Evolutionary conservation across 768 basidiomycete genomes (phyloP), one percentile per base, ranked within the genome.

Genomic region (Leccinum aurantiacum): DNA sequence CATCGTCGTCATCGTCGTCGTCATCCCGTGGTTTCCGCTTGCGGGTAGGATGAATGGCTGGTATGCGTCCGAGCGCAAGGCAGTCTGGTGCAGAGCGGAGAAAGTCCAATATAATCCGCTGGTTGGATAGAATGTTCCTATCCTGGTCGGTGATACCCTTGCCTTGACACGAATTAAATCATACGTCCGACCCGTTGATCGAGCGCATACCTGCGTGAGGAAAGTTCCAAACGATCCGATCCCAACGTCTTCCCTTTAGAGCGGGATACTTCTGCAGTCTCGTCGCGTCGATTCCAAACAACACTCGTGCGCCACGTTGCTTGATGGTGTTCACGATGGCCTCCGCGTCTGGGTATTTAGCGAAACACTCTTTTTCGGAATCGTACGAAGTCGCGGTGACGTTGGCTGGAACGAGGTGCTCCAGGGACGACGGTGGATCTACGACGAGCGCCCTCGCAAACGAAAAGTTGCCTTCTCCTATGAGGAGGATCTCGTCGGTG

Each of bases 381-480:
- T 98, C 96, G 71, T 90, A 93, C 0, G 92, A 82, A 2, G 95
- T 98, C 6, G 95, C 91, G 1, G 88, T 84, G 52, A 98, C 71
- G 64, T 90, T 91, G n/a, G 67, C 71, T 0, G 87, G 78, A 0
- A 86, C 83, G 3, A 93, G 75, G 62, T 79, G 74, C 31, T 77
- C 78, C 48, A 91, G 69, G 7, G 75, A 70, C 35, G 75, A 58
- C 2, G 80, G 78, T 0, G 84, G 79, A 54, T 77, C 65, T 13
- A 77, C 65, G 27, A 91, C 74, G 15, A 98, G 80, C 15, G 94
- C 87, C 27, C 83, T 84, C 3, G 94, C 82, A 67, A 92, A 98
- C 1, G 95, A 96, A 69, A 98, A 98, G 72, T 98, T 93, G 11
- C 93, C 96, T 78, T 98, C 96, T 9, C 95, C 96, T 55, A 98